Evolutionary conservation across 2,329 filamentous ascomycete species (phyloP), one percentile per base, ranked within the genome.

Genomic region (Sporothrix dimorphospora): DNA sequence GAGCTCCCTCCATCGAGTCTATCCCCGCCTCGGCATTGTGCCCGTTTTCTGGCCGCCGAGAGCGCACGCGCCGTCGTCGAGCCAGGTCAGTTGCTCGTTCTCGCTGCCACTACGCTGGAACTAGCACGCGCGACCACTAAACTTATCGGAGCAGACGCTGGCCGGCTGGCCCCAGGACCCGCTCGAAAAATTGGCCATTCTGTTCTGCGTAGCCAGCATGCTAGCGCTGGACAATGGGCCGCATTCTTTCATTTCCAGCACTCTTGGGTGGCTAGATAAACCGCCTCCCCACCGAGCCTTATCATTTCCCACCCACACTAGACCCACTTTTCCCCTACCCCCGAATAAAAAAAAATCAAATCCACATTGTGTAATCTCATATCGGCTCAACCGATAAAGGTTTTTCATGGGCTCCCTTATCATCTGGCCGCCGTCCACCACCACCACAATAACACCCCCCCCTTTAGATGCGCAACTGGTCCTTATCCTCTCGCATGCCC

Each of bases 301-400:
- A 76, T 76, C 75, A 74, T 55, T 71, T 67, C 70, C 49, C 51
- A 61, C 70, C 53, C 71, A 71, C 73, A 34, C 42, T 21, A 40
- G 66, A 14, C 68, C 73, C 72, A 53, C 70, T 70, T 72, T 69
- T 71, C 66, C 72, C 55, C 63, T 47, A 67, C 63, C 71, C 72
- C 72, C 72, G 68, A 74, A 74, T 70, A 70, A 75, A 73, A 73
- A 71, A 65, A 51, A 47, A 16, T 42, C 42, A 63, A 70, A 75
- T 71, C 68, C 68, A 63, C 66, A 70, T 72, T 73, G 57, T 73
- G 75, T 73, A 76, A 76, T 76, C 75, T 75, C 73, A 74, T 76
- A 76, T 75, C 75, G 73, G 55, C 71, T 66, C 59, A 49, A 27
- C 38, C 75, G 75, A 76, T 76, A 76, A 76, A 76, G 75, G 71